Conservation (phyloP, 2,329 filamentous ascomycete genomes). For the Trichoderma polysporum region DNA sequence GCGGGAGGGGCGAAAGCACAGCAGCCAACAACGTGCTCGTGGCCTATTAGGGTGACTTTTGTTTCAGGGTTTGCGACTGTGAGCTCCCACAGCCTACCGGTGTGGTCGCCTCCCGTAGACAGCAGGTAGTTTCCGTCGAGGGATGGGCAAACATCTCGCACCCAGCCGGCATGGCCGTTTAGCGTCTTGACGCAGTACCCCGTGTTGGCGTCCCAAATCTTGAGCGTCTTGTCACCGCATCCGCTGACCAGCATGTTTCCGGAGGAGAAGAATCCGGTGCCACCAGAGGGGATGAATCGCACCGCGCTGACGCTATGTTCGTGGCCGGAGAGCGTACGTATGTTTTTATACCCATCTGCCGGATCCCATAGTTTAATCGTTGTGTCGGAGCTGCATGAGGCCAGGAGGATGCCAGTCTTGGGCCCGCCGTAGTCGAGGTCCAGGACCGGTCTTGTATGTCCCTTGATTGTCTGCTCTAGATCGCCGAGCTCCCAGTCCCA, state of each 20-base stretch:
- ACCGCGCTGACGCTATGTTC: slow-evolving; percentile 90
- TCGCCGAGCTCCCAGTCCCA: slow-evolving; percentile 97
- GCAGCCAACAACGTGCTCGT: slow-evolving; percentile 87
- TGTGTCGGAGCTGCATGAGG: slow-evolving; percentile 80
- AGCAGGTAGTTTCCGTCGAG: slow-evolving; percentile 80
- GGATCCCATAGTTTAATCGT: slow-evolving; percentile 97
- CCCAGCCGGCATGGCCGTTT: slow-evolving; percentile 82
- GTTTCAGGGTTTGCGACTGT: slow-evolving; percentile 63
- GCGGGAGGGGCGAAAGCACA: slow-evolving; percentile 80
- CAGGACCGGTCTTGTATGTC: slow-evolving; percentile 83
- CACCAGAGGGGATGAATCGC: slow-evolving; percentile 82
- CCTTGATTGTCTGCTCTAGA: slow-evolving; percentile 84
- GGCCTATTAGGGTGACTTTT: slow-evolving; percentile 78
- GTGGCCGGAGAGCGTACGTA: slow-evolving; percentile 84
- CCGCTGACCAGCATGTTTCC: slow-evolving; percentile 85
- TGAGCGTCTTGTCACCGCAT: slow-evolving; percentile 78
- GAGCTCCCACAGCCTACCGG: slow-evolving; percentile 81
- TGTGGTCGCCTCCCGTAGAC: slow-evolving; percentile 80
- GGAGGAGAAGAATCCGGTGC: slow-evolving; percentile 70
- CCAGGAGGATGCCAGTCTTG: slow-evolving; percentile 45
- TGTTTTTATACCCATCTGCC: slow-evolving; percentile 90
- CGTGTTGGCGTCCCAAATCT: slow-evolving; percentile 91
- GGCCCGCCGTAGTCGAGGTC: slow-evolving; percentile 91
- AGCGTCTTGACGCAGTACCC: slow-evolving; percentile 93
- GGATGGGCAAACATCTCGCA: slow-evolving; percentile 82